phyloP scores from a whole-genome alignment of 768 basidiomycete genomes.

The Boletus rubroflammeus region DNA sequence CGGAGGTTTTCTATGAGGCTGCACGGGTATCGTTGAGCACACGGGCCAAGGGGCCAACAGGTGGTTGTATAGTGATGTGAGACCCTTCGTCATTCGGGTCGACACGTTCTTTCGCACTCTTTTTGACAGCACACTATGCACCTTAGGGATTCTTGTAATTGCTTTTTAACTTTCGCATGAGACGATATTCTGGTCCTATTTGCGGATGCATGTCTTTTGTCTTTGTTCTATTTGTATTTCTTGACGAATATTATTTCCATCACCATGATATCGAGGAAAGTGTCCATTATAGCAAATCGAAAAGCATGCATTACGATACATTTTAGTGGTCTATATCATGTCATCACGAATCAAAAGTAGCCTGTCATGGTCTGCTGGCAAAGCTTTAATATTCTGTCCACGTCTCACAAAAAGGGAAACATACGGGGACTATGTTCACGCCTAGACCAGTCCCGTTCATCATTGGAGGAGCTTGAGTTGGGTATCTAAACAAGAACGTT shows the following conservation, averaged over 20 bases:
- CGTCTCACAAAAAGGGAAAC: constrained; percentile 21
- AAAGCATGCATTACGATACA: constrained; percentile 27
- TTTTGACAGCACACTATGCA: constrained; percentile 12
- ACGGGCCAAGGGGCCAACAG: constrained; percentile 60
- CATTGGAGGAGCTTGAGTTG: constrained; percentile 58
- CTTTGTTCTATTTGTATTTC: constrained; percentile 10
- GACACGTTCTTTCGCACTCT: constrained; percentile 1
- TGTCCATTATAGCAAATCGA: constrained; percentile 27
- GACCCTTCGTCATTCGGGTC: neutral
- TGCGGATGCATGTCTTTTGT: neutral
- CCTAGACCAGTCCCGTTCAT: constrained; percentile 51
- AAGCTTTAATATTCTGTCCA: constrained; percentile 5
- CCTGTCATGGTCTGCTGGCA: constrained; percentile 57
- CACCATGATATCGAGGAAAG: neutral
- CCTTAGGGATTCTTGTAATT: constrained; percentile 22
- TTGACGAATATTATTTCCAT: constrained; percentile 4
- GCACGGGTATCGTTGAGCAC: constrained; percentile 80
- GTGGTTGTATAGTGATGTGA: constrained; percentile 62
- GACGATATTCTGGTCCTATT: neutral
- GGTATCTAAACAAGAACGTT: constrained; percentile 41
- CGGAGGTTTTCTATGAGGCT: constrained; percentile 90
- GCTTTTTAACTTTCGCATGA: constrained; percentile 1
- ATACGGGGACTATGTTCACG: constrained; percentile 56
- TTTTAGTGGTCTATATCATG: constrained; percentile 7
- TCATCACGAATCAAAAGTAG: constrained; percentile 36